Conservation (phyloP, 2,329 filamentous ascomycete species). For the Myriosclerotinia duriaeana region DNA sequence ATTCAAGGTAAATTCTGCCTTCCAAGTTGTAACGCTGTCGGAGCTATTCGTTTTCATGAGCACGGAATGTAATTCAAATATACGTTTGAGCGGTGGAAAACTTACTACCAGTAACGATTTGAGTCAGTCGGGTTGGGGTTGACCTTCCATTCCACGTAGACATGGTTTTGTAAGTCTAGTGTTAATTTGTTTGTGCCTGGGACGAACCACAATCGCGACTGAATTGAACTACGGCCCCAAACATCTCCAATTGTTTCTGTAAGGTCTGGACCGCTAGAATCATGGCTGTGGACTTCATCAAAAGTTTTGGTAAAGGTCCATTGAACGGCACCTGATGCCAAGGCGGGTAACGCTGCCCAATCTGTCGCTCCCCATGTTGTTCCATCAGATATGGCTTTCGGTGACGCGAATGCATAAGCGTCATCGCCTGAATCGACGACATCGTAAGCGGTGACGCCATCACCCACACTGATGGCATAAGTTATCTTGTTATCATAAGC, state of each 20-base stretch:
- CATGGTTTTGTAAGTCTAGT: not conserved
- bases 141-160: not conserved
- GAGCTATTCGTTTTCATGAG: not conserved
- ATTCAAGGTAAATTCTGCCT: constrained; percentile 2
- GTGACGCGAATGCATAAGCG: not conserved
- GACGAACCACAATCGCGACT: not conserved
- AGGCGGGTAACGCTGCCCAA: not conserved
- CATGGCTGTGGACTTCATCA: not conserved
- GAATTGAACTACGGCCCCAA: not conserved
- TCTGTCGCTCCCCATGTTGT: not conserved
- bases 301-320: not conserved
- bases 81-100: not conserved
- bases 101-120: constrained; percentile 1
- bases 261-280: not conserved
- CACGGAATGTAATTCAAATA: not conserved
- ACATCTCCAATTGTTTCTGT: not conserved
- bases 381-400: not conserved
- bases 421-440: not conserved
- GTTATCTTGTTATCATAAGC: not conserved
- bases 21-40: constrained; percentile 2
- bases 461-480: not conserved
- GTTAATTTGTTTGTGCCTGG: not conserved
- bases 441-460: not conserved
- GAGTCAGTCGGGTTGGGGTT: not conserved
- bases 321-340: not conserved